Conservation (phyloP, 2,329 filamentous ascomycete genomes). For the Colletotrichum noveboracense region DNA sequence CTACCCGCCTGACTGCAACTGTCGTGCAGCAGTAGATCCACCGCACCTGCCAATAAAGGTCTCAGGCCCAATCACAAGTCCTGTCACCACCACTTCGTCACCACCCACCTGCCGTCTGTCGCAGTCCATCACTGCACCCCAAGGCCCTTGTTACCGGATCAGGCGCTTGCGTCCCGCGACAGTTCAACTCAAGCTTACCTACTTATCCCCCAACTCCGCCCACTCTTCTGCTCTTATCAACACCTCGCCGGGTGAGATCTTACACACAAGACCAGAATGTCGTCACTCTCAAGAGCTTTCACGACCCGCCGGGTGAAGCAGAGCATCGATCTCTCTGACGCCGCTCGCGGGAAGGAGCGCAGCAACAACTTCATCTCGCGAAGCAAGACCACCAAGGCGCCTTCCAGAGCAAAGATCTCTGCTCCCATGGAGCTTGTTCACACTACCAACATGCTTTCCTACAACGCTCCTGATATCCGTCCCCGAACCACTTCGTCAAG, state of each 20-base stretch:
- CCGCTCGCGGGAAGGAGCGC: conserved; percentile 26
- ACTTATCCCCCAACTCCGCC: neutral
- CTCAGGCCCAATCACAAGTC: conserved; percentile 16
- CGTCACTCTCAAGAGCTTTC: conserved; percentile 74
- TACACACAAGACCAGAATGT: conserved; percentile 37
- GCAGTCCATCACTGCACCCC: neutral
- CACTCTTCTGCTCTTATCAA: neutral
- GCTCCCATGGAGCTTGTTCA: conserved; percentile 85
- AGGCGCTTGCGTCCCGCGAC: conserved; percentile 7
- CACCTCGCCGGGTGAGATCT: neutral
- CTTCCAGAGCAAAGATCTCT: conserved; percentile 78
- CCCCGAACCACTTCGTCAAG: conserved; percentile 56
- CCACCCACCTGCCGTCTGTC: conserved; percentile 10
- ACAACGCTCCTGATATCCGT: conserved; percentile 85
- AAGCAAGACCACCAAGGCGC: conserved; percentile 55
- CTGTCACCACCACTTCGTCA: conserved; percentile 1
- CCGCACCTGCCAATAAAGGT: conserved; percentile 10
- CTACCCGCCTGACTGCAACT: conserved; percentile 19
- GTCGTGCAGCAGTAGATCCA: conserved; percentile 13
- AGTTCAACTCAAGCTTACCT: neutral
- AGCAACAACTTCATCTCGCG: conserved; percentile 42
- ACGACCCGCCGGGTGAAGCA: conserved; percentile 71
- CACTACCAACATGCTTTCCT: conserved; percentile 95
- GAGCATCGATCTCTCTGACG: conserved; percentile 49
- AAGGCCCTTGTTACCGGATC: neutral